These are phyloP conservation scores for Talaromyces rugulosus DNA, from an alignment of 2,329 filamentous ascomycete species.

Conservation along the genomic window DNA sequence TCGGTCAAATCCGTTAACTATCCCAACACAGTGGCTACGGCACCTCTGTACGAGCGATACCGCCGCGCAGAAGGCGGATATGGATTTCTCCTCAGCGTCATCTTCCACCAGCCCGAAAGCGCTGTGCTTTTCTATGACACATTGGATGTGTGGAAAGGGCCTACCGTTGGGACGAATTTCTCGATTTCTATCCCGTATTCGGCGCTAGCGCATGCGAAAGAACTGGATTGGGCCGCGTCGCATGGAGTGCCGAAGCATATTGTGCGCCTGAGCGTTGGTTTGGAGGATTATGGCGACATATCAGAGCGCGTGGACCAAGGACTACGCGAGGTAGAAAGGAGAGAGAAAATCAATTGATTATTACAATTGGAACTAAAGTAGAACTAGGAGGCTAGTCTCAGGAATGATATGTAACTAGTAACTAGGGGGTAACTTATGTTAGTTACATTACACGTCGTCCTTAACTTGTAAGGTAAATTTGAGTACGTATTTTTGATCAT, in stretches of 20 bases:
- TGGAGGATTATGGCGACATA: conserved; percentile 14
- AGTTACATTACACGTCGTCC: background rate
- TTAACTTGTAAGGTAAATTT: background rate
- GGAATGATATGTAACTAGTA: no score
- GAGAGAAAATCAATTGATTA: background rate
- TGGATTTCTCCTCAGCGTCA: conserved; percentile 21
- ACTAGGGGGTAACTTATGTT: no score
- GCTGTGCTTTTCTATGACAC: conserved; percentile 27
- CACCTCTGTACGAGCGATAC: conserved; percentile 17
- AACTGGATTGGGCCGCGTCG: conserved; percentile 26
- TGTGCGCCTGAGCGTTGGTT: conserved; percentile 19
- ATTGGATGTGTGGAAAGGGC: conserved; percentile 28
- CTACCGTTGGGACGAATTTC: conserved; percentile 26
- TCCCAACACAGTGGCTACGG: conserved; percentile 15
- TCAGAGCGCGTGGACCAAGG: background rate
- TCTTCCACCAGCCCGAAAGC: conserved; percentile 16
- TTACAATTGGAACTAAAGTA: no score
- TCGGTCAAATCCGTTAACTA: conserved; percentile 21
- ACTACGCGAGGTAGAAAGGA: background rate
- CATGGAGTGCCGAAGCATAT: conserved; percentile 23
- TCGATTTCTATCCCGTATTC: conserved; percentile 23
- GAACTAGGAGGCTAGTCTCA: no score
- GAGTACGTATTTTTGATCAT: background rate
- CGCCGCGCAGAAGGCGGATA: conserved; percentile 20
- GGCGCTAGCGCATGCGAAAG: conserved; percentile 19